phyloP scores from a whole-genome alignment of 306 rosid species.

The Begonia peltatifolia region DNA sequence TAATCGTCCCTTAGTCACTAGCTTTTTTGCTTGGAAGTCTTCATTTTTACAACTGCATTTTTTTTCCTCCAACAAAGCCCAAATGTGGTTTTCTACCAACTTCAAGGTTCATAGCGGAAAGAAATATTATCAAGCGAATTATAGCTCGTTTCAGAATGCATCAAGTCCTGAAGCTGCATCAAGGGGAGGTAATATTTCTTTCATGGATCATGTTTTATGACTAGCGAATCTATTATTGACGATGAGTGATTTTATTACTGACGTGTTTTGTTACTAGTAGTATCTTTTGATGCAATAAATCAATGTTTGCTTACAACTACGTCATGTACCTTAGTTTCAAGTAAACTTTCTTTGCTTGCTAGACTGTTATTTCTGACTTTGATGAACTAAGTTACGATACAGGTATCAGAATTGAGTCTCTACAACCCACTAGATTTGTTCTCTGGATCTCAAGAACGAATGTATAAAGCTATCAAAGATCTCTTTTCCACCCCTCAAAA shows the following conservation, averaged over 20 bases:
- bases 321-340: too few relatives aligned
- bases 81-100: constrained; percentile 16
- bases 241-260: too few relatives aligned
- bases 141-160: constrained; percentile 85
- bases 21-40: too few relatives aligned
- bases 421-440: constrained; percentile 78
- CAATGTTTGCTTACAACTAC: too few relatives aligned
- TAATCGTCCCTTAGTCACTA: too few relatives aligned
- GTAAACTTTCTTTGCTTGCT: too few relatives aligned
- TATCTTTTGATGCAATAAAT: too few relatives aligned
- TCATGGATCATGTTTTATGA: not conserved
- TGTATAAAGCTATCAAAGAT: constrained; percentile 58
- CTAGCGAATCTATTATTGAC: not conserved
- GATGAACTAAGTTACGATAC: constrained; percentile 15
- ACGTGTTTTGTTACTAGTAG: not conserved
- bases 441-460: constrained; percentile 72
- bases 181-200: constrained; percentile 45
- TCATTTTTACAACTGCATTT: too few relatives aligned
- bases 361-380: constrained; percentile 1
- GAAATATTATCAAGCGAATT: constrained; percentile 41
- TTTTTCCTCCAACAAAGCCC: too few relatives aligned
- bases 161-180: constrained; percentile 74
- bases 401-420: constrained; percentile 58
- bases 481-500: constrained; percentile 83
- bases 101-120: constrained; percentile 64